Evolutionary conservation across 257 asterid species (phyloP).

Genomic region (Haberlea rhodopensis): DNA sequence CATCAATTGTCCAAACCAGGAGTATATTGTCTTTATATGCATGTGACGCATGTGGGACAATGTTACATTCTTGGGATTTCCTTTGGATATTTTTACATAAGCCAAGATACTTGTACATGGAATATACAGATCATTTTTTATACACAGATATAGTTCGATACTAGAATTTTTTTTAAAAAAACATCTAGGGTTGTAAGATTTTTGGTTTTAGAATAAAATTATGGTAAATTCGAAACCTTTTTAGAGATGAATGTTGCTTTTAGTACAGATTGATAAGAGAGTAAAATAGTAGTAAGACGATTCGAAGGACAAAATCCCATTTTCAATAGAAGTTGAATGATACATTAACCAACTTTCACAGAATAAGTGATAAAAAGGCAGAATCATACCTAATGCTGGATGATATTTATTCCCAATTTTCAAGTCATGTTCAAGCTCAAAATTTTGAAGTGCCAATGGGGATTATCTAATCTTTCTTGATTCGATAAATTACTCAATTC

Average conservation of each 20-base stretch:
- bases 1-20: too few relatives aligned
- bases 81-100: constrained; percentile 26
- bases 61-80: constrained; percentile 29
- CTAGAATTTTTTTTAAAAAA: too few relatives aligned
- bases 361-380: constrained; percentile 22
- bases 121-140: neutral
- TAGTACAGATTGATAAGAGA: too few relatives aligned
- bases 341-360: constrained; percentile 29
- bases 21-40: constrained; percentile 11
- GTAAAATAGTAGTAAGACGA: neutral
- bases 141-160: neutral
- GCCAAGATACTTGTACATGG: constrained; percentile 2
- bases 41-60: constrained; percentile 34
- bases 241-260: too few relatives aligned
- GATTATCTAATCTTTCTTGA: constrained; percentile 53
- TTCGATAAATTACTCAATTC: constrained; percentile 31
- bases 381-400: constrained; percentile 3
- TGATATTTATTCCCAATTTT: neutral
- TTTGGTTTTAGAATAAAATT: too few relatives aligned
- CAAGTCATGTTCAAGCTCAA: constrained; percentile 64
- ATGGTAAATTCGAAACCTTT: too few relatives aligned
- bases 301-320: neutral
- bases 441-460: constrained; percentile 83
- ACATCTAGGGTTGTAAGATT: too few relatives aligned
- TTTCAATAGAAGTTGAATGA: neutral